phyloP scores from a whole-genome alignment of 2,329 filamentous ascomycete genomes.

The Neospermospora avenae region DNA sequence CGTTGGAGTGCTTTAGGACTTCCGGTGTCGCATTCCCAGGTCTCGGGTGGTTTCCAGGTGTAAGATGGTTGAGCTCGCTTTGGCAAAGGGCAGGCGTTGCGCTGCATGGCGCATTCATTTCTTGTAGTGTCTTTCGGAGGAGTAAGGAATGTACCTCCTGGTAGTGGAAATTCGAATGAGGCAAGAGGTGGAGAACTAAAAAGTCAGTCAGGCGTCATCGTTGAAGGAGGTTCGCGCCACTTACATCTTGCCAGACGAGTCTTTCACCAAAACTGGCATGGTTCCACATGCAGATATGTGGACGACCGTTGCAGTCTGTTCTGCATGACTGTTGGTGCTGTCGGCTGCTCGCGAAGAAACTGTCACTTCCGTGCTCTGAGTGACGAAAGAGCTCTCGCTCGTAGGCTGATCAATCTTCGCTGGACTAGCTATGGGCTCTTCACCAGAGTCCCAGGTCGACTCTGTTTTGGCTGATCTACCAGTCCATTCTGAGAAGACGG shows the following conservation, averaged over 20 bases:
- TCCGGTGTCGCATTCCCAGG: slow-evolving; percentile 18
- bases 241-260: slow-evolving; percentile 20
- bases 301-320: slow-evolving; percentile 38
- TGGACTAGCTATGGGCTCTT: slow-evolving; percentile 26
- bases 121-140: neutral
- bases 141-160: slow-evolving; percentile 7
- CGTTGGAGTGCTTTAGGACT: neutral
- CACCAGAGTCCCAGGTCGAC: slow-evolving; percentile 35
- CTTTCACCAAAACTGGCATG: slow-evolving; percentile 21
- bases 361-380: slow-evolving; percentile 40
- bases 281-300: slow-evolving; percentile 35
- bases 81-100: neutral
- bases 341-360: slow-evolving; percentile 37
- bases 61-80: neutral
- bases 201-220: neutral
- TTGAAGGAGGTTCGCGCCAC: neutral
- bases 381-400: slow-evolving; percentile 43
- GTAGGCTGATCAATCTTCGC: slow-evolving; percentile 39
- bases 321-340: slow-evolving; percentile 25
- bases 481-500: slow-evolving; percentile 45
- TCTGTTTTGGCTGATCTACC: slow-evolving; percentile 36
- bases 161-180: slow-evolving; percentile 27
- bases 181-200: slow-evolving; percentile 15
- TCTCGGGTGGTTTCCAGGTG: slow-evolving; percentile 27
- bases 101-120: neutral